A percentile compares a stretch with the other conserved stretches of the same genome.
These are phyloP conservation scores for Boechera stricta DNA, from an alignment of 345 rosid species.

Conservation along the genomic window DNA sequence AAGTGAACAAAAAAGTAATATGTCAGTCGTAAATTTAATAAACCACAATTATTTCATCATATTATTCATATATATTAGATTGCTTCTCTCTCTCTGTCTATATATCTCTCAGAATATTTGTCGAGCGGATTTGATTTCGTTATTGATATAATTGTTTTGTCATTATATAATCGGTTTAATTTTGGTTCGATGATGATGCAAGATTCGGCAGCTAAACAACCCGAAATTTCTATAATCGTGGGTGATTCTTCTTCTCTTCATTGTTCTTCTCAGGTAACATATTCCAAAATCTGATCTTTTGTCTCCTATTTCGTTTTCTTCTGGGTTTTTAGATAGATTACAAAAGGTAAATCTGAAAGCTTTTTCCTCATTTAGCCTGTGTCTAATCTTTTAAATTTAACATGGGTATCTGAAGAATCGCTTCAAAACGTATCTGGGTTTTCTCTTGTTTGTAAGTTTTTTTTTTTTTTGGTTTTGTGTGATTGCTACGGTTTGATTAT, in stretches of 20 bases:
- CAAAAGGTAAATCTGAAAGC: conserved; percentile 24
- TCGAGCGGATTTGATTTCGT: conserved; percentile 36
- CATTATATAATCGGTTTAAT: conserved; percentile 11
- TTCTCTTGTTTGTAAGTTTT: background rate
- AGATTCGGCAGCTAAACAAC: conserved; percentile 42
- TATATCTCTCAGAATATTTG: conserved; percentile 37
- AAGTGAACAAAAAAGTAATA: background rate
- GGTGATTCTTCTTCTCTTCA: conserved; percentile 37
- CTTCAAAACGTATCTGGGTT: conserved; percentile 15
- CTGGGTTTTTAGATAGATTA: conserved; percentile 19
- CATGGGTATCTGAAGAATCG: background rate
- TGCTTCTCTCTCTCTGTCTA: background rate
- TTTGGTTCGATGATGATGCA: conserved; percentile 34
- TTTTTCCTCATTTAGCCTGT: background rate
- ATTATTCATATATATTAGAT: background rate
- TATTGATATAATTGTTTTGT: background rate
- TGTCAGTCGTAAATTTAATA: conserved; percentile 20
- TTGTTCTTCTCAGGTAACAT: conserved; percentile 39
- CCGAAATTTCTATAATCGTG: conserved; percentile 31
- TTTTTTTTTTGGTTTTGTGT: background rate
- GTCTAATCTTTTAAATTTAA: too few species aligned
- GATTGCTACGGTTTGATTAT: background rate
- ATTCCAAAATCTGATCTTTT: background rate
- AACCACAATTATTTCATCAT: conserved; percentile 28
- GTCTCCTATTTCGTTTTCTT: background rate